Base-by-base conservation (phyloP, 306 rosid genomes). In the Canavalia gladiata region DNA sequence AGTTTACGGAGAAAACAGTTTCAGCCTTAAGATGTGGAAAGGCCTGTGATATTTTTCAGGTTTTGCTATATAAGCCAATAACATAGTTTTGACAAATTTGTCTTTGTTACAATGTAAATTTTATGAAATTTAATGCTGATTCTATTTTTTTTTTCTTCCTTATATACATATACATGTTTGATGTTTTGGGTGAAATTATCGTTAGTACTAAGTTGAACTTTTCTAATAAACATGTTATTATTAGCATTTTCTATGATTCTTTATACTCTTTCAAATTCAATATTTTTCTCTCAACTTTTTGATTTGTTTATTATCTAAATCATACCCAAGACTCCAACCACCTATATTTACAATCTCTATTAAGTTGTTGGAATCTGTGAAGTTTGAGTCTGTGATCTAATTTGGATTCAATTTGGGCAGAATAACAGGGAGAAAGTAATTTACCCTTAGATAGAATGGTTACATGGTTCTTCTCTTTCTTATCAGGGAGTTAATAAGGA, bases 381-480 rank as follows among this genome's bases (percentile, higher is more conserved):
- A 81, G 63, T 87, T 87, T 87, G 34, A 70, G 80, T 69, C 87
- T 95, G 43, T 95, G 97, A 83, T 90, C 89, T 50, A 76, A 43
- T 84, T 84, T 95, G 88, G 97, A 92, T 86, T 85, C 88, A 8
- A 80, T 92, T 76, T 92, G 97, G 97, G 85, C 75, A 35, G 97
- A 92, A 72, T 91, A 90, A 75, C 72, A 50, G 28, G 97, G 95
- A 52, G 70, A 97, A 95, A 88, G 90, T 95, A 33, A 84, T 95
- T 52, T 95, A 95, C 91, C 89, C 82, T 39, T 95, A 97, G 98
- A 91, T 92, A 75, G 98, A 95, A 81, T 95, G 97, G 97, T 79
- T 95, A 72, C 92, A 83, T 28, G 70, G 81, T 64, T 92, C 84
- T 81, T 89, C 95, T 58, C 95, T 94, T 78, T 84, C 90, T 33